Evolutionary conservation across 2,329 filamentous ascomycete species (phyloP).

Genomic region (Bisporella sp.): DNA sequence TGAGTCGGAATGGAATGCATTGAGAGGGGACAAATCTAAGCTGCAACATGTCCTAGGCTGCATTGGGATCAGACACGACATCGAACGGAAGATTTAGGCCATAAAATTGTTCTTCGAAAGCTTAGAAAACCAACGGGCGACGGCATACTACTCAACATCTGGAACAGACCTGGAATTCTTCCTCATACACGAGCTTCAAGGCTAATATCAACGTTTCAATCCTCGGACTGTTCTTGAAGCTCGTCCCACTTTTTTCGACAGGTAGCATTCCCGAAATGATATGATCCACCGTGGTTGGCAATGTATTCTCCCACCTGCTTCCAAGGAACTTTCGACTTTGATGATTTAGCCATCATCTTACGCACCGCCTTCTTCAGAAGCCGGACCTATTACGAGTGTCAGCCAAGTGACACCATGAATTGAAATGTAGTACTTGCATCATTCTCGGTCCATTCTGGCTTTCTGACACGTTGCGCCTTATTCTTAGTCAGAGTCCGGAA

Average conservation of each 20-base stretch:
- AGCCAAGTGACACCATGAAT: neutral
- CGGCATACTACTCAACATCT: too few relatives aligned
- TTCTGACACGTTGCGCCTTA: constrained; percentile 54
- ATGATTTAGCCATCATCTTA: constrained; percentile 22
- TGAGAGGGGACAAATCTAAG: constrained; percentile 35
- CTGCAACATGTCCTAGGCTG: constrained; percentile 33
- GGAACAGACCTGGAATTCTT: neutral
- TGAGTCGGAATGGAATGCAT: constrained; percentile 47
- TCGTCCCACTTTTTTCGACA: constrained; percentile 52
- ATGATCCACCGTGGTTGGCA: constrained; percentile 42
- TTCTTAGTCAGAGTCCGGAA: constrained; percentile 59
- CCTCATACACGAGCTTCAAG: neutral
- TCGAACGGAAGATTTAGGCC: too few relatives aligned
- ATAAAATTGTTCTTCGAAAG: too few relatives aligned
- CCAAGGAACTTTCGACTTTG: constrained; percentile 43
- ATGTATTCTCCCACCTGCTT: constrained; percentile 50
- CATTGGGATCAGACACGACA: constrained; percentile 16
- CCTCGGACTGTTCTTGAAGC: constrained; percentile 10
- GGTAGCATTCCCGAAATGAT: constrained; percentile 52
- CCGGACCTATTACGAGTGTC: constrained; percentile 29
- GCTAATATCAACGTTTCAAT: neutral
- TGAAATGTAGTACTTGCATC: constrained; percentile 49
- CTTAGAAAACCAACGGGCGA: too few relatives aligned
- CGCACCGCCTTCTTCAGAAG: constrained; percentile 39
- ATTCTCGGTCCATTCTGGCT: constrained; percentile 53